These are phyloP conservation scores for Hymenoscyphus fraxineus DNA, from an alignment of 2,329 filamentous ascomycete genomes.

Conservation along the genomic window DNA sequence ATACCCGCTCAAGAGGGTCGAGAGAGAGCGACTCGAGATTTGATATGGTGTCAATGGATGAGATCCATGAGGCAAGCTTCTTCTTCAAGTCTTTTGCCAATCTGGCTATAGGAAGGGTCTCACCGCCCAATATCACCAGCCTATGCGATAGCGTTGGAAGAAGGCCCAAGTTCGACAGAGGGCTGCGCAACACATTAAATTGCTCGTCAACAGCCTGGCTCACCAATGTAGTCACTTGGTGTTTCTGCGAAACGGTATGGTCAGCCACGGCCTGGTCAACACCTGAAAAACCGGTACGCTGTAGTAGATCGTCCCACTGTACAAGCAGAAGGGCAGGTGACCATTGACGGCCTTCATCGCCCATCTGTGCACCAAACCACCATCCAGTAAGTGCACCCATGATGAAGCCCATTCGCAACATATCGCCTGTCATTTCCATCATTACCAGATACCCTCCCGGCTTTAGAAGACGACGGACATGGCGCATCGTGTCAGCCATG, in stretches of 20 bases:
- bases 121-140: constrained; percentile 26
- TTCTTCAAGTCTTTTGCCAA: not conserved
- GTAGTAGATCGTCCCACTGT: constrained; percentile 28
- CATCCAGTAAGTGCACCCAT: constrained; percentile 8
- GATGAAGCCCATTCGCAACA: not conserved
- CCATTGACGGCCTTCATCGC: constrained; percentile 10
- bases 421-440: constrained; percentile 36
- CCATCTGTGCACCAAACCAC: constrained; percentile 12
- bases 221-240: constrained; percentile 4
- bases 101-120: constrained; percentile 12
- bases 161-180: not conserved
- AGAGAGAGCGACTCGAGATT: too few species aligned
- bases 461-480: constrained; percentile 39
- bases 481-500: constrained; percentile 29
- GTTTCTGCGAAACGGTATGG: not conserved
- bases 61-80: constrained; percentile 4
- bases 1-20: too few species aligned
- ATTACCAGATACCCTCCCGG: constrained; percentile 44
- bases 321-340: not conserved
- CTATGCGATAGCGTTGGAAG: not conserved
- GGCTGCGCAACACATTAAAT: not conserved
- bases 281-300: constrained; percentile 31
- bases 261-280: constrained; percentile 20
- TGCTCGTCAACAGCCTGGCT: not conserved
- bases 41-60: not conserved